Conservation (phyloP, 805 yeast species). For the Lachancea quebecensis region DNA sequence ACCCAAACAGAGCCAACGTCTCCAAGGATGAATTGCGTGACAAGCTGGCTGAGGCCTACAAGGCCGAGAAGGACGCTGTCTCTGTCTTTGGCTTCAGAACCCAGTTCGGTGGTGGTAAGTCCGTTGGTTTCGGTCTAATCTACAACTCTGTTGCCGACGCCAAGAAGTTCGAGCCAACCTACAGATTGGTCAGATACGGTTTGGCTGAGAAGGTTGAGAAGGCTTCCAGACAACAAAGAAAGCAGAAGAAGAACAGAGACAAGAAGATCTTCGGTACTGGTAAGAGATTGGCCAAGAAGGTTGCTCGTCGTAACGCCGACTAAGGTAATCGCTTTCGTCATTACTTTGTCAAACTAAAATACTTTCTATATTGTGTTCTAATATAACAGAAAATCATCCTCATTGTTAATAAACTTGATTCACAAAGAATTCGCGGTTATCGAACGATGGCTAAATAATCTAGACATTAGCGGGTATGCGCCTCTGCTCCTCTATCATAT, state of each 20-base stretch:
- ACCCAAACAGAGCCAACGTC: conserved; percentile 99
- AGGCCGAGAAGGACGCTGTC: conserved; percentile 86
- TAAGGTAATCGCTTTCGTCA: conserved; percentile 31
- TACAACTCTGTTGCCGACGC: conserved; percentile 98
- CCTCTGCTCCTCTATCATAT: not conserved
- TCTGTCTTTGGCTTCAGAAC: conserved; percentile 99
- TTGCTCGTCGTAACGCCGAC: conserved; percentile 86
- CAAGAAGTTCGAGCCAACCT: conserved; percentile 97
- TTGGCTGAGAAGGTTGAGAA: conserved; percentile 93
- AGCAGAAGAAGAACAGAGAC: conserved; percentile 99
- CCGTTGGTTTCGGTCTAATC: conserved; percentile 98
- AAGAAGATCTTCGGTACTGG: conserved; percentile 99
- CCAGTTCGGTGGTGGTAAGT: conserved; percentile 99
- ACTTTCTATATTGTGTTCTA: conserved; percentile 10
- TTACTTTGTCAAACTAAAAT: conserved; percentile 5
- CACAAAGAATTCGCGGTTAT: not conserved
- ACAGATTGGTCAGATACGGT: conserved; percentile 99
- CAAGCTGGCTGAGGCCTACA: conserved; percentile 80
- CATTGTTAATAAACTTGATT: not conserved
- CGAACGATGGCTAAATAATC: no score
- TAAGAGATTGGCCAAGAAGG: conserved; percentile 85
- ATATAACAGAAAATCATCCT: conserved; percentile 7
- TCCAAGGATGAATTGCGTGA: conserved; percentile 99
- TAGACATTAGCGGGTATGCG: not conserved
- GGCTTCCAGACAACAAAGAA: conserved; percentile 99